Percentiles rank a stretch among this genome's conserved stretches.
Conservation (phyloP, 1,284 basidiomycete species). For the Paramarasmius palmivorus region DNA sequence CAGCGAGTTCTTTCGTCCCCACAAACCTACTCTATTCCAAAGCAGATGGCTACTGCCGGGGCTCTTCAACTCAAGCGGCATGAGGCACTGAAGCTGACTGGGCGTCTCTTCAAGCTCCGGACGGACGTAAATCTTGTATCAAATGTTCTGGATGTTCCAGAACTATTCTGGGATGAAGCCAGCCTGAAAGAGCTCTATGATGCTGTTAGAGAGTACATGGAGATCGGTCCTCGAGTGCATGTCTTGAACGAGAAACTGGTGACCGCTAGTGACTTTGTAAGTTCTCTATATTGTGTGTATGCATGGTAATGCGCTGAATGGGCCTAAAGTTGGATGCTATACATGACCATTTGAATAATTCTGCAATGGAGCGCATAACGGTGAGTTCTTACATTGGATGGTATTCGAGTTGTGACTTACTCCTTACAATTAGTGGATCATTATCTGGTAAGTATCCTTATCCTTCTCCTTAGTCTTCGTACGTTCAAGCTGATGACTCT, state of each 20-base stretch:
- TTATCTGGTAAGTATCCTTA: slow-evolving; percentile 72
- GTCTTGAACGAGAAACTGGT: slow-evolving; percentile 88
- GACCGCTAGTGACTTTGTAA: slow-evolving; percentile 85
- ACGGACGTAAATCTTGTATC: slow-evolving; percentile 91
- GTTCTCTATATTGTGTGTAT: slow-evolving; percentile 28
- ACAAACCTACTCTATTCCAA: slow-evolving; percentile 78
- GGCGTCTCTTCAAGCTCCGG: slow-evolving; percentile 85
- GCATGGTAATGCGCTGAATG: slow-evolving; percentile 6
- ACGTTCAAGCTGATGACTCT: slow-evolving; percentile 3
- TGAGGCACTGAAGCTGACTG: slow-evolving; percentile 87
- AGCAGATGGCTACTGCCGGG: slow-evolving; percentile 81
- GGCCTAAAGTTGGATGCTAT: slow-evolving; percentile 78
- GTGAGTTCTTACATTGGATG: slow-evolving; percentile 1
- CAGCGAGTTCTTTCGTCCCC: slow-evolving; percentile 81
- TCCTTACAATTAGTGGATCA: slow-evolving; percentile 61
- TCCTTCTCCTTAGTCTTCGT: background rate
- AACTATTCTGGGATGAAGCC: slow-evolving; percentile 95
- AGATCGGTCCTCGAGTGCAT: slow-evolving; percentile 84
- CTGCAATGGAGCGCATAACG: slow-evolving; percentile 90
- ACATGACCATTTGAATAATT: slow-evolving; percentile 91
- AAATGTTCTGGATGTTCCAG: slow-evolving; percentile 94
- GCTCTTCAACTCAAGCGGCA: slow-evolving; percentile 76
- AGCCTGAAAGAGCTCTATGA: slow-evolving; percentile 89
- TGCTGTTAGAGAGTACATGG: slow-evolving; percentile 93
- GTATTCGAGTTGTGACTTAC: background rate